Base-by-base conservation (phyloP, 208 protist genomes). In the Naegleria gruberi region DNA sequence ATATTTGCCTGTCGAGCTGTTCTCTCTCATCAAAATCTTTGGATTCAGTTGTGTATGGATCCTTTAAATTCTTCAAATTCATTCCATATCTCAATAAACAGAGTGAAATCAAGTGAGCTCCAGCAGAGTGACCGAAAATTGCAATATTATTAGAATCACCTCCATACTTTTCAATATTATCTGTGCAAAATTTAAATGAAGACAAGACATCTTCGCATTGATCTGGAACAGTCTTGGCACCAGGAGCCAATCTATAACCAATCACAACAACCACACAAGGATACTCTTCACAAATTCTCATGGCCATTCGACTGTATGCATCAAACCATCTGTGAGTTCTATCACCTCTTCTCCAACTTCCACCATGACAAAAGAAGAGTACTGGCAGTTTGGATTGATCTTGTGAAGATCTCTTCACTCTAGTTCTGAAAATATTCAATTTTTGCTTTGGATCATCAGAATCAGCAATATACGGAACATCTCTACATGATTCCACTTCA, bases 241-340 rank as follows among this genome's bases (percentile, higher is more conserved):
- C 45, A 41, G 83, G 83, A 0, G 83, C 19, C 44, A 87, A 55
- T 87, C 83, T 51, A 42, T 88, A 88, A 19, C 19, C 15, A 43
- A 42, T 41, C 1, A 43, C n/a, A 4, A 88, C 84, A 34, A 88
- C 44, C 7, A 88, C n/a, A 57, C 19, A 88, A 0, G 15, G 37
- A 15, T 26, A 23, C 1, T n/a, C n/a, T 23, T 4, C 2, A 88
- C 19, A 88, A 51, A 65, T 1, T 65, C 65, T 77, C 30, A 34
- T 37, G 15, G 84, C 82, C 2, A 86, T 17, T 51, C 43, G 34
- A 7, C 7, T 26, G 42, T 88, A 88, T 0, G n/a, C 34, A 26
- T 88, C 84, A 26, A 88, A 88, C 45, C 45, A 88, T n/a, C 84
- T 40, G 26, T 88, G 84, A 88, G 6, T 65, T 43, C 84, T 8